Percentiles rank a stretch among this genome's conserved stretches.
Conservation (phyloP, 208 protist species). For the Wallacemonas sp. region DNA sequence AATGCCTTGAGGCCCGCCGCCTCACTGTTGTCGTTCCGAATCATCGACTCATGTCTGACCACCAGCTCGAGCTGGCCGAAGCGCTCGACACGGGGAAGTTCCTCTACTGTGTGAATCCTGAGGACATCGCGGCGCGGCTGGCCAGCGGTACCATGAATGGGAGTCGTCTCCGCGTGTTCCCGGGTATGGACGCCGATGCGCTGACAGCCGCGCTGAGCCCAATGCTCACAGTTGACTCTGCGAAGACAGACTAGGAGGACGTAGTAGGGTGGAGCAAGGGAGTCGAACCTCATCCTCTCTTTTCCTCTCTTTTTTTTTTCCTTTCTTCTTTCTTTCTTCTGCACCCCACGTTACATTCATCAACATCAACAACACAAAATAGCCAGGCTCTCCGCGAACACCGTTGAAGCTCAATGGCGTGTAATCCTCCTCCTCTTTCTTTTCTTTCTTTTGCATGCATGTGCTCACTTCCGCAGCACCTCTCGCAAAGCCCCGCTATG, state of each 20-base stretch:
- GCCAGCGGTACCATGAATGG: conserved; percentile 29
- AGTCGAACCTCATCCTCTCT: background rate
- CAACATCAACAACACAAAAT: too few species aligned
- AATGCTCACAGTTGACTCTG: conserved; percentile 22
- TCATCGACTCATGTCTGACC: conserved; percentile 84
- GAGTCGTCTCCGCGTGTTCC: conserved; percentile 36
- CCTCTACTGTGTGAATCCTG: conserved; percentile 64
- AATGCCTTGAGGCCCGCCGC: conserved; percentile 59
- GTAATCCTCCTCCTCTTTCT: too few species aligned
- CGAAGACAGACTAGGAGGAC: background rate
- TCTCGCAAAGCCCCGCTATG: too few species aligned
- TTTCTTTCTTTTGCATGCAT: too few species aligned
- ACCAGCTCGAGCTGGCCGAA: conserved; percentile 85
- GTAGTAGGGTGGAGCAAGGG: too few species aligned
- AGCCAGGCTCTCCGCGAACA: too few species aligned
- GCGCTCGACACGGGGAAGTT: conserved; percentile 42
- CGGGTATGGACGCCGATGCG: conserved; percentile 40
- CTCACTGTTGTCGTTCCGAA: conserved; percentile 89
- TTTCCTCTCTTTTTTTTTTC: conserved; percentile 12
- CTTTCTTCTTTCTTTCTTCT: too few species aligned
- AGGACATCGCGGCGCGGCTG: conserved; percentile 39
- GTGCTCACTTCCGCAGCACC: too few species aligned
- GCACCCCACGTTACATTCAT: too few species aligned
- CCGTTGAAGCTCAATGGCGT: too few species aligned
- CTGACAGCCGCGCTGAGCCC: conserved; percentile 26